These are phyloP conservation scores for Yamadazyma jaroonii DNA, from an alignment of 1,139 yeast genomes.

Conservation along the genomic window DNA sequence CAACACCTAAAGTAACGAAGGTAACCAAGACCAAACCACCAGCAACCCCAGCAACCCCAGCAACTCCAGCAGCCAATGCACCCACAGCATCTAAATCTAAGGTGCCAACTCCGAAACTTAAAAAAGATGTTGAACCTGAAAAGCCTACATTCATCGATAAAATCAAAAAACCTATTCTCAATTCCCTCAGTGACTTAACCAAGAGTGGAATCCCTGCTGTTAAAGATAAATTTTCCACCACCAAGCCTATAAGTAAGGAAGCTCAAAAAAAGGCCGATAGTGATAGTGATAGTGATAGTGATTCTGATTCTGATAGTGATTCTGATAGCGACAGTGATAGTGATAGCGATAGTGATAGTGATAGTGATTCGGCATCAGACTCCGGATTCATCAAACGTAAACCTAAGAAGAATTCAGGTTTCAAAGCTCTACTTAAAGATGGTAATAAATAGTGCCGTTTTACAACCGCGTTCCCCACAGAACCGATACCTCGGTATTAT, in stretches of 20 bases:
- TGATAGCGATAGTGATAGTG: slow-evolving; percentile 19
- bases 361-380: slow-evolving; percentile 16
- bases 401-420: slow-evolving; percentile 38
- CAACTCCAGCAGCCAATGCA: not conserved
- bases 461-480: no score
- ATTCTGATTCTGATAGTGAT: slow-evolving; percentile 20
- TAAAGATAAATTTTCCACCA: slow-evolving; percentile 34
- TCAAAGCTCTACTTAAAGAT: slow-evolving; percentile 53
- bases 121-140: not conserved
- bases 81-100: not conserved
- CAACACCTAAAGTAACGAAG: no score
- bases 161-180: slow-evolving; percentile 30
- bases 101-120: not conserved
- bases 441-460: slow-evolving; percentile 19
- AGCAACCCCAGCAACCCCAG: no score
- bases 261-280: slow-evolving; percentile 11
- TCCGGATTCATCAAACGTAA: slow-evolving; percentile 9
- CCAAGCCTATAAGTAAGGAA: slow-evolving; percentile 5
- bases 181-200: slow-evolving; percentile 56
- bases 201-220: slow-evolving; percentile 64
- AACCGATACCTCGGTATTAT: no score
- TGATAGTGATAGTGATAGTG: slow-evolving; percentile 15
- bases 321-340: slow-evolving; percentile 14
- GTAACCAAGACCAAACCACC: no score
- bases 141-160: slow-evolving; percentile 5